These are phyloP conservation scores for Pachysandra terminalis DNA, from an alignment of 164 flowering plant genomes.

Conservation along the genomic window DNA sequence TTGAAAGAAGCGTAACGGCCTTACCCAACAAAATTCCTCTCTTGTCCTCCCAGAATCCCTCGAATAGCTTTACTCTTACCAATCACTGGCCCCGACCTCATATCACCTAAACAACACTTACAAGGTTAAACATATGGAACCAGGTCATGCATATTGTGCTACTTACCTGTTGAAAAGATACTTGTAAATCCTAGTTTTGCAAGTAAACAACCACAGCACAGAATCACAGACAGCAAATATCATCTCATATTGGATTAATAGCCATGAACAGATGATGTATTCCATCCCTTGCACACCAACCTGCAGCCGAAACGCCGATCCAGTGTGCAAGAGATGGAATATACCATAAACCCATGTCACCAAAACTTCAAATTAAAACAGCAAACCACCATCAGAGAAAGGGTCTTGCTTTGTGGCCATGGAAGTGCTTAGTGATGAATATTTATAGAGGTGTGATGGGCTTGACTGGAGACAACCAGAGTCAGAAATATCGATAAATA, in stretches of 20 bases:
- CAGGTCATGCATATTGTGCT: background rate
- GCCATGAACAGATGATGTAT: slow-evolving; percentile 18
- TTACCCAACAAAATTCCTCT: too few relatives aligned
- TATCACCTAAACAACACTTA: too few relatives aligned
- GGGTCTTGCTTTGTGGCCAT: background rate
- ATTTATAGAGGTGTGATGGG: background rate
- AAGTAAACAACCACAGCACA: too few relatives aligned
- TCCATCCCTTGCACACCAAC: slow-evolving; percentile 26
- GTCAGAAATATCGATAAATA: too few relatives aligned
- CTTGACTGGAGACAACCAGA: background rate
- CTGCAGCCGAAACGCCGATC: background rate
- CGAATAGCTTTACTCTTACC: too few relatives aligned
- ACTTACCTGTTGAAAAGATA: background rate
- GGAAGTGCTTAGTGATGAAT: background rate
- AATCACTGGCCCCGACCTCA: too few relatives aligned
- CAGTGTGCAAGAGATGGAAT: slow-evolving; percentile 35
- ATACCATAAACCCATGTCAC: slow-evolving; percentile 18
- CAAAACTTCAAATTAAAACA: background rate
- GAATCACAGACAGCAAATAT: too few relatives aligned
- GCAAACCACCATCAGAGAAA: background rate
- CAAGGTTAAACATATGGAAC: background rate
- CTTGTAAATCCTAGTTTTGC: background rate
- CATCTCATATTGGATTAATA: background rate
- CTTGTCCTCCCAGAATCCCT: too few relatives aligned
- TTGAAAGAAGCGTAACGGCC: too few relatives aligned